These are phyloP conservation scores for Biscogniauxia sp. DNA, from an alignment of 2,329 filamentous ascomycete genomes.

Conservation along the genomic window DNA sequence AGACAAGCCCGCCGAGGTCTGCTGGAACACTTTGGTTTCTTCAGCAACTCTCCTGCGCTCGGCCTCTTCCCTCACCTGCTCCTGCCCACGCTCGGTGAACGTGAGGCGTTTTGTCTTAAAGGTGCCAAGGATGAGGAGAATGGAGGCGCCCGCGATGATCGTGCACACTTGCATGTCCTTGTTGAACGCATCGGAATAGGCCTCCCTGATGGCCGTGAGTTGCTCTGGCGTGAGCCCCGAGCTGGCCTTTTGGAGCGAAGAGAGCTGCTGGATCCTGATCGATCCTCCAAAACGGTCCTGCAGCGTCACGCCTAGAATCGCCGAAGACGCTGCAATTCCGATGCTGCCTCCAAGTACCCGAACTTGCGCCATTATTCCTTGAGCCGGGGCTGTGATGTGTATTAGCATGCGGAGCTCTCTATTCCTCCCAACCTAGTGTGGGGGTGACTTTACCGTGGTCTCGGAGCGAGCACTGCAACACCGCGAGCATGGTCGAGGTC, in stretches of 20 bases:
- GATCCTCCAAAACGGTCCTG: conserved; percentile 29
- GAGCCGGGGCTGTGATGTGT: conserved; percentile 43
- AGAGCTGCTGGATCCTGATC: conserved; percentile 29
- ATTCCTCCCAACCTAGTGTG: background rate
- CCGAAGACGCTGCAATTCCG: conserved; percentile 52
- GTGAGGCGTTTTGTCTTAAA: conserved; percentile 35
- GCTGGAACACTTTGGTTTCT: conserved; percentile 1
- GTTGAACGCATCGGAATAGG: conserved; percentile 45
- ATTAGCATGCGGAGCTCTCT: conserved; percentile 5
- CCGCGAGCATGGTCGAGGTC: conserved; percentile 45
- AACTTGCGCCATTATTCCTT: conserved; percentile 51
- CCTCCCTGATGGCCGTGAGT: conserved; percentile 33
- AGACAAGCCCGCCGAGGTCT: background rate
- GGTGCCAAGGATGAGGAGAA: conserved; percentile 40
- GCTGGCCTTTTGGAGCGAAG: conserved; percentile 16
- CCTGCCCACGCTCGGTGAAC: conserved; percentile 26
- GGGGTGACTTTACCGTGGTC: conserved; percentile 43
- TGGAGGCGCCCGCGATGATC: conserved; percentile 38
- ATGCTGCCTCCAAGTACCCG: conserved; percentile 53
- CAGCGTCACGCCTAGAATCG: conserved; percentile 39
- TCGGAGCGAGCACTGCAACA: conserved; percentile 39
- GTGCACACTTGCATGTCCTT: conserved; percentile 47
- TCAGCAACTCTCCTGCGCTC: conserved; percentile 20
- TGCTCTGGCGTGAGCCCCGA: conserved; percentile 28
- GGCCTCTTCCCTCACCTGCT: conserved; percentile 25